These are phyloP conservation scores for Phytophthora macrochlamydospora DNA, from an alignment of 352 stramenopile species.

Conservation along the genomic window DNA sequence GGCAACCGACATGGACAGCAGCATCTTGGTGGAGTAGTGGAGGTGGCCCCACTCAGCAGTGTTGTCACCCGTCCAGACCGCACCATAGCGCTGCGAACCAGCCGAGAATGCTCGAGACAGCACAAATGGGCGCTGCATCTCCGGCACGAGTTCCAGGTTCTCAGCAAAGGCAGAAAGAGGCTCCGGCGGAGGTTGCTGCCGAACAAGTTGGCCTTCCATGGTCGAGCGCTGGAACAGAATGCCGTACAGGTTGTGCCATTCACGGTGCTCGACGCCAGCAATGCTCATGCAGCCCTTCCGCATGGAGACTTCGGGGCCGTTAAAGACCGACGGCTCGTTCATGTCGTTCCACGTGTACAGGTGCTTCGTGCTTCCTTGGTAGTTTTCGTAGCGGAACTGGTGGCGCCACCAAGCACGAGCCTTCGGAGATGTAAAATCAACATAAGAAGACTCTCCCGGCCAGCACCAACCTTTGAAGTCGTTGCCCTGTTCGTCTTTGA, in stretches of 20 bases:
- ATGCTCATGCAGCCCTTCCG: slow-evolving; percentile 94
- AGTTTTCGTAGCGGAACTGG: slow-evolving; percentile 96
- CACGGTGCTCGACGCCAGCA: slow-evolving; percentile 95
- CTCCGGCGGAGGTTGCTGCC: slow-evolving; percentile 59
- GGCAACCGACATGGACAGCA: slow-evolving; percentile 95
- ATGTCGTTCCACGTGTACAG: slow-evolving; percentile 99
- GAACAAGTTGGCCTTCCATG: slow-evolving; percentile 90
- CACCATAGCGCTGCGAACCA: slow-evolving; percentile 96
- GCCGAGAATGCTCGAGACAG: slow-evolving; percentile 98
- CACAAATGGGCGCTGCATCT: slow-evolving; percentile 95
- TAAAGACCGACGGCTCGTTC: slow-evolving; percentile 99
- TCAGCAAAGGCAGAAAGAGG: slow-evolving; percentile 47
- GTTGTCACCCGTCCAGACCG: slow-evolving; percentile 99
- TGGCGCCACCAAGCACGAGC: slow-evolving; percentile 97
- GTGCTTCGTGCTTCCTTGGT: slow-evolving; percentile 90
- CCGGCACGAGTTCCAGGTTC: slow-evolving; percentile 38
- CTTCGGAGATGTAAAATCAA: slow-evolving; percentile 96
- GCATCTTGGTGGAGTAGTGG: slow-evolving; percentile 95
- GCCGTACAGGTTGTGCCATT: slow-evolving; percentile 99
- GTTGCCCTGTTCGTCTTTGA: slow-evolving; percentile 96
- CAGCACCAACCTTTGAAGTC: slow-evolving; percentile 99
- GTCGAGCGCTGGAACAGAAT: slow-evolving; percentile 98
- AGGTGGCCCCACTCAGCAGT: slow-evolving; percentile 96
- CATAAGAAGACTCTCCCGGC: slow-evolving; percentile 98
- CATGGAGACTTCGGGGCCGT: slow-evolving; percentile 99